Percentiles rank a stretch among this genome's conserved stretches.
phyloP scores from a whole-genome alignment of 306 rosid species.

The Albizia julibrissin region DNA sequence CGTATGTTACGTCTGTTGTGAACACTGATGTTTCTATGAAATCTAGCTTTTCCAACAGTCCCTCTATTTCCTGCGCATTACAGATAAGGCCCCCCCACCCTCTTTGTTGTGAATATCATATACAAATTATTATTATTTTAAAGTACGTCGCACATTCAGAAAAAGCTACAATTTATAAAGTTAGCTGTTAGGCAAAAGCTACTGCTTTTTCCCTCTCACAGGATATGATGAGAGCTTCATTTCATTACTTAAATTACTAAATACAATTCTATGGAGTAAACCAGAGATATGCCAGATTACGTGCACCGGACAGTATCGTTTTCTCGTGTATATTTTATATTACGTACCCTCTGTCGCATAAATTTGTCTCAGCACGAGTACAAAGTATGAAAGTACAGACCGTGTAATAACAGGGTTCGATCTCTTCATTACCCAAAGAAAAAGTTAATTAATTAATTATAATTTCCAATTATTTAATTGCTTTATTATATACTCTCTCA shows the following conservation, averaged over 20 bases:
- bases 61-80: slow-evolving; percentile 62
- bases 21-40: slow-evolving; percentile 54
- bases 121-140: background rate
- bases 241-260: background rate
- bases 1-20: slow-evolving; percentile 66
- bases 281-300: background rate
- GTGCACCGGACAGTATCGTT: background rate
- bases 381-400: background rate
- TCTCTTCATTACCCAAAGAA: background rate
- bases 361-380: background rate
- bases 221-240: background rate
- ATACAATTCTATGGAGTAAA: background rate
- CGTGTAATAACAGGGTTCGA: background rate
- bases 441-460: background rate
- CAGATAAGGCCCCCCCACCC: background rate
- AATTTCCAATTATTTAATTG: background rate
- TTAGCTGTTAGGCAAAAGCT: background rate
- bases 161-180: background rate
- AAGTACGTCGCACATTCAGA: background rate
- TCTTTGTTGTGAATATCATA: background rate
- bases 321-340: background rate
- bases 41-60: slow-evolving; percentile 51
- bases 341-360: background rate
- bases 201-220: background rate
- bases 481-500: background rate